Evolutionary conservation across 75 land plant genomes (phyloP).

Genomic region (Gnetum montanum): DNA sequence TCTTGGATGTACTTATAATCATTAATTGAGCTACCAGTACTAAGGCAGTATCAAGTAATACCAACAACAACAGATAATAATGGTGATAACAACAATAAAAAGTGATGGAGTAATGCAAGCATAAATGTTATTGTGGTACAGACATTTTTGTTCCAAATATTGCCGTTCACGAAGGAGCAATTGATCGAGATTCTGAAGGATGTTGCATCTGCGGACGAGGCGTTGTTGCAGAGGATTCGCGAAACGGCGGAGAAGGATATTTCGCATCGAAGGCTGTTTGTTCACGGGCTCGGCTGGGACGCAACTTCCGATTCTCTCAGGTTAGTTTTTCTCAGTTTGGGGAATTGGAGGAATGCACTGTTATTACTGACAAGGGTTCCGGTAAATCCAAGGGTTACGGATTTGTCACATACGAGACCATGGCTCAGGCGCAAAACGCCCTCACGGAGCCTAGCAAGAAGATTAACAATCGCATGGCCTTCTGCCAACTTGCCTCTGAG

Average conservation of each 20-base stretch:
- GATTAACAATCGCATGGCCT: constrained; percentile 39
- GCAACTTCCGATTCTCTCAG: constrained; percentile 26
- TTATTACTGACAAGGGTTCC: constrained; percentile 35
- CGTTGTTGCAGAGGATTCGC: constrained; percentile 10
- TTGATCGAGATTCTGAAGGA: constrained; percentile 21
- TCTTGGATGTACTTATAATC: too few species aligned
- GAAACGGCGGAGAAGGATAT: constrained; percentile 38
- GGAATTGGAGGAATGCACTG: constrained; percentile 48
- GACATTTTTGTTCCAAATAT: too few species aligned
- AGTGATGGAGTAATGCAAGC: too few species aligned
- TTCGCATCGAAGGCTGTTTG: constrained; percentile 51
- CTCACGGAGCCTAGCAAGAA: constrained; percentile 52
- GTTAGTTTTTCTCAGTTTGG: constrained; percentile 27
- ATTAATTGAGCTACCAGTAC: too few species aligned
- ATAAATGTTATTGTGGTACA: too few species aligned
- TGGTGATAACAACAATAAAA: too few species aligned
- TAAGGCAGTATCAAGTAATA: too few species aligned
- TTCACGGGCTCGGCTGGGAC: constrained; percentile 65
- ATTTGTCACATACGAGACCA: constrained; percentile 39
- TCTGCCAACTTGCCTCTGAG: constrained; percentile 46
- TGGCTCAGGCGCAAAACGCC: constrained; percentile 33
- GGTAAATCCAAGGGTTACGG: constrained; percentile 60
- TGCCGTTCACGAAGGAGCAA: constrained; percentile 43
- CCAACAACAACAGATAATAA: too few species aligned
- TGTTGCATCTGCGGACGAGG: constrained; percentile 16